These are phyloP conservation scores for Claviceps sp. DNA, from an alignment of 2,329 filamentous ascomycete species.

Conservation along the genomic window DNA sequence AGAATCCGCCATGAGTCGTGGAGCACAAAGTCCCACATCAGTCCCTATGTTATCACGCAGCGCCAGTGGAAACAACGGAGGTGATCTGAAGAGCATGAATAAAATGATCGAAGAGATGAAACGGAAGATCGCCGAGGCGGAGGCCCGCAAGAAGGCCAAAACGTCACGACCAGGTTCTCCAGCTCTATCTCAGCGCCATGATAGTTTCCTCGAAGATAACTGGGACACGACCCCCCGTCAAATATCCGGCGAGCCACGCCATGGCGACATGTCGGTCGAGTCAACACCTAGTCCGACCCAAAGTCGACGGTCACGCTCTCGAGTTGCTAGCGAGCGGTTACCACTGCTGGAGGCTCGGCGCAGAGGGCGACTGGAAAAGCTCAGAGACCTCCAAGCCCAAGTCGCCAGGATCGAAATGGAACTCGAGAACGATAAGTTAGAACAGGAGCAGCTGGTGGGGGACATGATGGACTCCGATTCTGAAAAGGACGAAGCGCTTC, in stretches of 20 bases:
- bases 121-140: conserved; percentile 42
- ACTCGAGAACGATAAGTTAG: conserved; percentile 23
- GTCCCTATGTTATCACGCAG: conserved; percentile 24
- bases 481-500: conserved; percentile 6
- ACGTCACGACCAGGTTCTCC: conserved; percentile 18
- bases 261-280: background rate
- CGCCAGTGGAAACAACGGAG: conserved; percentile 20
- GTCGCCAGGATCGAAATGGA: conserved; percentile 35
- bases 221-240: conserved; percentile 8
- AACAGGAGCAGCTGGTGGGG: conserved; percentile 20
- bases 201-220: conserved; percentile 14
- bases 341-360: conserved; percentile 23
- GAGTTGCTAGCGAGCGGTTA: conserved; percentile 23
- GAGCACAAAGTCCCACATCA: conserved; percentile 26
- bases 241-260: background rate
- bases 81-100: conserved; percentile 36
- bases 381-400: conserved; percentile 33
- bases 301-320: conserved; percentile 16
- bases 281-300: background rate
- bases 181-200: conserved; percentile 13
- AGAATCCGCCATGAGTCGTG: conserved; percentile 25
- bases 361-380: conserved; percentile 28
- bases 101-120: conserved; percentile 49
- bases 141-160: conserved; percentile 38
- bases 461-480: conserved; percentile 13